Evolutionary conservation across 352 stramenopile species (phyloP).

Genomic region (Phytophthora syringae): DNA sequence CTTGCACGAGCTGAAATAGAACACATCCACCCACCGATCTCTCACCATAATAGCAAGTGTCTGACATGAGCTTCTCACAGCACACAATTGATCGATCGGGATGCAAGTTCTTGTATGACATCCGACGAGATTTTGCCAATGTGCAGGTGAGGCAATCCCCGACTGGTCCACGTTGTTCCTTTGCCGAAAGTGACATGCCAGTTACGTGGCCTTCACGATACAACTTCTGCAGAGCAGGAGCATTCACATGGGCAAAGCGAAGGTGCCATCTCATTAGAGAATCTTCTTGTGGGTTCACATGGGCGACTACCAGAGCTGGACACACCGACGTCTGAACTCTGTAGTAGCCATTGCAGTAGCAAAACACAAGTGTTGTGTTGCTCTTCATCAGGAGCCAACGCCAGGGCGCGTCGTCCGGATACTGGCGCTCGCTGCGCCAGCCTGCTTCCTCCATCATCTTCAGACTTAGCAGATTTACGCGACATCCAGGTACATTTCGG

Average conservation of each 20-base stretch:
- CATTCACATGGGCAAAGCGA: neutral
- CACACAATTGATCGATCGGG: neutral
- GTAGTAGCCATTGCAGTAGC: neutral
- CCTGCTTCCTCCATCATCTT: slow-evolving; percentile 4
- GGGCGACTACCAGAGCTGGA: neutral
- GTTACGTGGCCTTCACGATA: neutral
- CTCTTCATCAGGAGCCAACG: neutral
- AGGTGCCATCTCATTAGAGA: neutral
- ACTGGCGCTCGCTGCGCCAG: neutral
- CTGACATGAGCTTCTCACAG: slow-evolving; percentile 1
- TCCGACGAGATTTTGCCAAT: neutral
- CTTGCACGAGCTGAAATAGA: neutral
- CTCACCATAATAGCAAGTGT: neutral
- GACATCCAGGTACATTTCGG: slow-evolving; percentile 3
- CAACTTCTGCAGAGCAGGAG: neutral
- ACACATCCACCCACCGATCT: neutral
- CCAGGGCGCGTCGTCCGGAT: neutral
- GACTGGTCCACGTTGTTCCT: neutral
- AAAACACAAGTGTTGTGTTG: neutral
- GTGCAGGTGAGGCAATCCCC: neutral
- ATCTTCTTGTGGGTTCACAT: neutral
- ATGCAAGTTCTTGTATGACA: neutral
- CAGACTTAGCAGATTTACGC: slow-evolving; percentile 4
- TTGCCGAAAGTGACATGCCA: neutral
- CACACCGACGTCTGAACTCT: neutral